phyloP scores from a whole-genome alignment of 441 rosid species.

The Gossypium gossypioides region DNA sequence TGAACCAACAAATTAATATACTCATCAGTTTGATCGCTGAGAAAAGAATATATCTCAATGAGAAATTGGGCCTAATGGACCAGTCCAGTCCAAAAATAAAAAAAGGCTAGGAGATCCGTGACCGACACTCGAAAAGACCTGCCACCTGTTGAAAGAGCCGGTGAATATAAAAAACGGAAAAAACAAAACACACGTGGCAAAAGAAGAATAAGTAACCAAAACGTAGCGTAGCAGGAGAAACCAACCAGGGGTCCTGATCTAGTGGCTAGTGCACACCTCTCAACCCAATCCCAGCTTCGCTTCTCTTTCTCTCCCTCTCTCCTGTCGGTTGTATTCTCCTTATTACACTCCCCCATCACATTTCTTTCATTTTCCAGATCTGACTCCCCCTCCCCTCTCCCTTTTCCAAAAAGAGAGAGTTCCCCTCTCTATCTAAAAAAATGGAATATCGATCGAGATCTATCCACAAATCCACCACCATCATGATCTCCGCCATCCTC shows the following conservation, averaged over 20 bases:
- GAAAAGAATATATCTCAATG: neutral
- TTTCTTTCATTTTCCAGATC: slow-evolving; percentile 5
- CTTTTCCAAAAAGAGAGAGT: slow-evolving; percentile 5
- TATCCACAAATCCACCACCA: neutral
- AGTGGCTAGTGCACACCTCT: neutral
- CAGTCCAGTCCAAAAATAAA: neutral
- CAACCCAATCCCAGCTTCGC: neutral
- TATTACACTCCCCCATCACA: neutral
- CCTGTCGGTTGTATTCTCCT: neutral
- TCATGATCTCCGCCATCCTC: slow-evolving; percentile 25
- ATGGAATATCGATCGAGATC: slow-evolving; percentile 37
- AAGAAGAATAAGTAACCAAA: neutral
- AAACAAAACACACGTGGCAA: slow-evolving; percentile 18
- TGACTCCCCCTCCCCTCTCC: neutral
- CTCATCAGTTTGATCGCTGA: too few species aligned
- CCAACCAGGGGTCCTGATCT: neutral
- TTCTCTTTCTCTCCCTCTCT: neutral
- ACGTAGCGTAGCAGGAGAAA: neutral
- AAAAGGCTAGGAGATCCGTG: neutral
- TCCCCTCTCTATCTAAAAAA: slow-evolving; percentile 7
- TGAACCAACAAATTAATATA: too few species aligned
- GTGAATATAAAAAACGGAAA: neutral
- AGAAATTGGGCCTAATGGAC: neutral
- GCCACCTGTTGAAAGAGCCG: neutral
- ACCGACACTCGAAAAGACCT: neutral